A percentile compares a stretch with the other conserved stretches of the same genome.
phyloP scores from a whole-genome alignment of 148 eudicot genomes.

The Drosera capensis region DNA sequence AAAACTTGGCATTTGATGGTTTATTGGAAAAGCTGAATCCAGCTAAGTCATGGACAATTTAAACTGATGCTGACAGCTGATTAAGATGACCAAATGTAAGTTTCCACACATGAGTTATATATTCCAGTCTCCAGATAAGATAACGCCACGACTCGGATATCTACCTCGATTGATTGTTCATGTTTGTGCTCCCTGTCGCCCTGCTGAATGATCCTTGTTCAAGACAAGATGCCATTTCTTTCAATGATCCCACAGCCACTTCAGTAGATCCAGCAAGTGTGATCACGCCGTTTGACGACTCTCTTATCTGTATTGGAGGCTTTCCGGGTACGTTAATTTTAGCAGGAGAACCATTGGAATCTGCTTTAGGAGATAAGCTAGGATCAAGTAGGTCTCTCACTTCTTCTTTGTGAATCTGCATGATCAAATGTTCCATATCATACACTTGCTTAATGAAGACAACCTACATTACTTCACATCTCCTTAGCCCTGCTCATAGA shows the following conservation, averaged over 20 bases:
- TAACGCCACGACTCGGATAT: background rate
- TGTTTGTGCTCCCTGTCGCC: slow-evolving; percentile 98
- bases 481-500: no score
- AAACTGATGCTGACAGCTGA: no score
- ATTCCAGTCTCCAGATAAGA: no score
- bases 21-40: no score
- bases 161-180: slow-evolving; percentile 96
- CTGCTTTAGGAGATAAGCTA: slow-evolving; percentile 38
- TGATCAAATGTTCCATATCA: slow-evolving; percentile 7
- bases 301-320: slow-evolving; percentile 93
- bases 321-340: slow-evolving; percentile 66
- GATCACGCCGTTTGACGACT: slow-evolving; percentile 87
- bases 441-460: slow-evolving; percentile 7
- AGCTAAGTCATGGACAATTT: no score
- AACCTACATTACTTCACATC: no score
- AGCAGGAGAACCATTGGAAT: slow-evolving; percentile 43
- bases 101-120: no score
- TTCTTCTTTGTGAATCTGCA: slow-evolving; percentile 97
- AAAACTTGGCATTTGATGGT: no score
- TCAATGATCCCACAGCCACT: slow-evolving; percentile 61
- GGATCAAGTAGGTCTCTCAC: slow-evolving; percentile 86
- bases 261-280: slow-evolving; percentile 96
- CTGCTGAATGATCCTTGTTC: slow-evolving; percentile 94
- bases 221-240: slow-evolving; percentile 91
- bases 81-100: no score